Conservation (phyloP, 495 filamentous ascomycete genomes). For the Neurospora terricola region DNA sequence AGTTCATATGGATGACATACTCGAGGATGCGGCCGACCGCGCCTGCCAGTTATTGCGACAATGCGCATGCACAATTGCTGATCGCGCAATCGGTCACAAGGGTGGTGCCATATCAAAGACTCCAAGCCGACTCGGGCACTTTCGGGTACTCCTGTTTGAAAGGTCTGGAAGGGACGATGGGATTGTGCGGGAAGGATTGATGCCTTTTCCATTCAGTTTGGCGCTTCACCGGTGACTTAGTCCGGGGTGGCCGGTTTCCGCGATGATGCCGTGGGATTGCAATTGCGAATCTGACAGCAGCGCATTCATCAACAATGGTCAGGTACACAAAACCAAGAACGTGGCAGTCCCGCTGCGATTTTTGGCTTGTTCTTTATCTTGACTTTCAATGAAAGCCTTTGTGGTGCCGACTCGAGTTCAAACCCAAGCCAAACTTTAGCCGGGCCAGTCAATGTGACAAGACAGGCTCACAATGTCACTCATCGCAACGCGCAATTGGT, state of each 20-base stretch:
- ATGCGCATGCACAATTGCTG: conserved; percentile 1
- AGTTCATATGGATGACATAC: conserved; percentile 4
- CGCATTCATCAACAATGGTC: neutral
- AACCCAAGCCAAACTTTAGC: neutral
- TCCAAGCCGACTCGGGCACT: neutral
- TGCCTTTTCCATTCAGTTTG: neutral
- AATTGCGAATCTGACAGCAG: neutral
- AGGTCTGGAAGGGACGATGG: neutral
- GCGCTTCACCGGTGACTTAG: neutral
- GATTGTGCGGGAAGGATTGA: neutral
- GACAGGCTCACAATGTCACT: neutral
- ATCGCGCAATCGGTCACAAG: conserved; percentile 25
- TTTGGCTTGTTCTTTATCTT: neutral
- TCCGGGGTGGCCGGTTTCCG: neutral
- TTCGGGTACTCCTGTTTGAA: neutral
- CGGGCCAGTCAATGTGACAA: neutral
- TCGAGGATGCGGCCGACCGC: neutral
- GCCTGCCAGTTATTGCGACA: neutral
- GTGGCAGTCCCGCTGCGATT: neutral
- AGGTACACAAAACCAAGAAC: neutral
- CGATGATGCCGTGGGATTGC: neutral
- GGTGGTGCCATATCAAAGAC: conserved; percentile 21
- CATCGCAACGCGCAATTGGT: neutral
- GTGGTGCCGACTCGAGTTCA: neutral
- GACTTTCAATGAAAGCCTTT: neutral